These are phyloP conservation scores for Apiotrichum gamsii DNA, from an alignment of 1,284 basidiomycete species.

Conservation along the genomic window DNA sequence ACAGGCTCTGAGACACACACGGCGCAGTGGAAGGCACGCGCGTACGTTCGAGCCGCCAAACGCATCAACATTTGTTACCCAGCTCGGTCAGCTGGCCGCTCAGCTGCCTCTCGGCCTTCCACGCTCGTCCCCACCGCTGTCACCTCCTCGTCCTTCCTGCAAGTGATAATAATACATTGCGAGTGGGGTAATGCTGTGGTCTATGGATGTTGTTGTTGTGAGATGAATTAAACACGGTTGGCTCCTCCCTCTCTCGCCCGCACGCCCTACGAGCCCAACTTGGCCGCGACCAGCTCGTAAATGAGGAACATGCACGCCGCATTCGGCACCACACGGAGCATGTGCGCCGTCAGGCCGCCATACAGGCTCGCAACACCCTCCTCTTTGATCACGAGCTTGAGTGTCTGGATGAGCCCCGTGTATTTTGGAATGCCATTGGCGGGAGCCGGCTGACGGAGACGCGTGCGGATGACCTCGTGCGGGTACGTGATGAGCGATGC, in stretches of 20 bases:
- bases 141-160: background rate
- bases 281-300: conserved; percentile 47
- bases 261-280: conserved; percentile 22
- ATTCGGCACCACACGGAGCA: conserved; percentile 95
- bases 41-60: too few species aligned
- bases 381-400: conserved; percentile 78
- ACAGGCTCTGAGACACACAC: too few species aligned
- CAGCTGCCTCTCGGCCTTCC: too few species aligned
- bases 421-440: conserved; percentile 62
- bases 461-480: conserved; percentile 90
- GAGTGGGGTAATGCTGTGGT: conserved; percentile 9
- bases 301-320: conserved; percentile 82
- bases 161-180: conserved; percentile 15
- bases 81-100: too few species aligned
- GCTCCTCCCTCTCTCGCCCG: background rate
- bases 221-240: too few species aligned
- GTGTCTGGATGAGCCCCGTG: conserved; percentile 75
- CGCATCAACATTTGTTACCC: too few species aligned
- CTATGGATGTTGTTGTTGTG: conserved; percentile 3
- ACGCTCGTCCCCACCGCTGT: background rate
- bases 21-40: too few species aligned
- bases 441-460: conserved; percentile 81
- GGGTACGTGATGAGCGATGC: conserved; percentile 93
- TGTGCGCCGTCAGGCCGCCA: conserved; percentile 86
- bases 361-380: conserved; percentile 73